These are phyloP conservation scores for Heterobasidion annosum DNA, from an alignment of 1,284 basidiomycete genomes.

Conservation along the genomic window DNA sequence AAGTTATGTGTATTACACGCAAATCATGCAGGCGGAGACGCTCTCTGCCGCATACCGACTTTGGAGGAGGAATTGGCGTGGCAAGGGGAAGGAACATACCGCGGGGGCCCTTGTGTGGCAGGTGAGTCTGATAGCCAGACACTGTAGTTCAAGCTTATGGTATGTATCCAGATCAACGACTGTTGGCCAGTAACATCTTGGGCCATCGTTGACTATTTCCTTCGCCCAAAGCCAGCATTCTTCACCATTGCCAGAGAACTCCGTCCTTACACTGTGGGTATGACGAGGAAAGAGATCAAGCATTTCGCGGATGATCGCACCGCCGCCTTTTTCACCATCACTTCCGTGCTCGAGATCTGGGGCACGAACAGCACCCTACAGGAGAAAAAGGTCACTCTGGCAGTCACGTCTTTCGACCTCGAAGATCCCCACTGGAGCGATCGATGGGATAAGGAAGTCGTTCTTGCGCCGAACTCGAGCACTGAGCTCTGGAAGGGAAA, in stretches of 20 bases:
- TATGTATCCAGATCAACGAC: slow-evolving; percentile 43
- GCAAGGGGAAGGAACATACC: slow-evolving; percentile 46
- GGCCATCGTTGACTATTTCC: slow-evolving; percentile 63
- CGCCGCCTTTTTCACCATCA: slow-evolving; percentile 58
- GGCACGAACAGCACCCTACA: slow-evolving; percentile 68
- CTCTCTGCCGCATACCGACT: slow-evolving; percentile 48
- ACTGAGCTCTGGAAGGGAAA: slow-evolving; percentile 71
- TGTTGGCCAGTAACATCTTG: slow-evolving; percentile 67
- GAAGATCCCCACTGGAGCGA: slow-evolving; percentile 46
- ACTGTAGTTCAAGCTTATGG: not conserved
- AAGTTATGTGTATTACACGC: slow-evolving; percentile 57
- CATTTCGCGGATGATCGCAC: slow-evolving; percentile 47
- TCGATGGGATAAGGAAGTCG: slow-evolving; percentile 38
- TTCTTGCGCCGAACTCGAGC: slow-evolving; percentile 65
- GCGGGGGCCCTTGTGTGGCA: slow-evolving; percentile 49
- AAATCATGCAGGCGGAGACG: slow-evolving; percentile 60
- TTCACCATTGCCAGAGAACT: slow-evolving; percentile 47
- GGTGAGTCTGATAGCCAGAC: slow-evolving; percentile 17
- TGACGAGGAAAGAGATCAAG: slow-evolving; percentile 68
- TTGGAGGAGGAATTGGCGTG: slow-evolving; percentile 58
- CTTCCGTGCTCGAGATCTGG: slow-evolving; percentile 70
- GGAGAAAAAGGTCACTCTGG: slow-evolving; percentile 49
- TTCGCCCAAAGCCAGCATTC: slow-evolving; percentile 52
- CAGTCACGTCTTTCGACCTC: slow-evolving; percentile 66
- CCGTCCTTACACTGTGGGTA: slow-evolving; percentile 63